Conservation (phyloP, 768 basidiomycete species). For the Astraeus odoratus region DNA sequence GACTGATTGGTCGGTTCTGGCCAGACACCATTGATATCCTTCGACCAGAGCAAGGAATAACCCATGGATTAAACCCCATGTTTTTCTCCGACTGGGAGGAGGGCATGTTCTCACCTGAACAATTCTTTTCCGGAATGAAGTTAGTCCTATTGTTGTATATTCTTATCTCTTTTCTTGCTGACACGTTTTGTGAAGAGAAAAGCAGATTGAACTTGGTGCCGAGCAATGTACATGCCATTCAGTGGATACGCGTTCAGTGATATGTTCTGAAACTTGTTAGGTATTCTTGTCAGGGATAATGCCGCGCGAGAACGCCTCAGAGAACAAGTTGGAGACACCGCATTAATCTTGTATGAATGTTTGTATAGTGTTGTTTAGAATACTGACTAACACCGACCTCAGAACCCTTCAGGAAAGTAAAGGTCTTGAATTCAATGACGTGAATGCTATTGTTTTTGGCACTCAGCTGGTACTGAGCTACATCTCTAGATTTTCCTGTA, state of each 20-base stretch:
- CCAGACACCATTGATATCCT: constrained; percentile 57
- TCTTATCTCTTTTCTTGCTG: not conserved
- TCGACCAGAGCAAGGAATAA: constrained; percentile 45
- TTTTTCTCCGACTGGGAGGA: constrained; percentile 48
- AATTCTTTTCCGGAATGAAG: constrained; percentile 37
- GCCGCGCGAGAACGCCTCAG: not conserved
- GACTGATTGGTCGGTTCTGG: constrained; percentile 41
- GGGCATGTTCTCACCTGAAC: constrained; percentile 38
- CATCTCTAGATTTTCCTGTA: constrained; percentile 65
- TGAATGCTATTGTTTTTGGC: not conserved
- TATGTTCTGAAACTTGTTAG: not conserved
- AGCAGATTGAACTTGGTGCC: not conserved
- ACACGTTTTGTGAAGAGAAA: not conserved
- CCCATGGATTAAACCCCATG: constrained; percentile 48
- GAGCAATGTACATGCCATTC: not conserved
- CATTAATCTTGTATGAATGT: not conserved
- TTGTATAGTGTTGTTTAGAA: not conserved
- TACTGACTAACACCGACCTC: not conserved
- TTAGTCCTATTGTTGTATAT: not conserved
- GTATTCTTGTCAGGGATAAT: not conserved
- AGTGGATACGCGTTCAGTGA: not conserved
- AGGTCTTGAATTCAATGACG: constrained; percentile 7
- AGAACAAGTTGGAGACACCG: not conserved
- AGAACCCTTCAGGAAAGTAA: constrained; percentile 11
- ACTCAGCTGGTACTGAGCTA: not conserved